Conservation (phyloP, 2,329 filamentous ascomycete species). For the Sodiomyces alkalinus region DNA sequence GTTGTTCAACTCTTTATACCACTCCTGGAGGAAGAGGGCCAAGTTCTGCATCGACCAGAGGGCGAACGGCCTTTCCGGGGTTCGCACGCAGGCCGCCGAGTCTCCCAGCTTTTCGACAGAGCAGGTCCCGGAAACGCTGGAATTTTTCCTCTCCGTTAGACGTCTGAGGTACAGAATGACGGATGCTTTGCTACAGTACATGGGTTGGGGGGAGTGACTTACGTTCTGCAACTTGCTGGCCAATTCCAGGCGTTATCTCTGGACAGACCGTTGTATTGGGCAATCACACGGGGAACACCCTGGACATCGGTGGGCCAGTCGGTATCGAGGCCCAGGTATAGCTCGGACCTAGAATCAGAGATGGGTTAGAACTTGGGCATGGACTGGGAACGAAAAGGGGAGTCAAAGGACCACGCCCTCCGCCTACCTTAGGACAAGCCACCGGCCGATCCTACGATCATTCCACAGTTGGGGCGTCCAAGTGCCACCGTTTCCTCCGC, state of each 20-base stretch:
- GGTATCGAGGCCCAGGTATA: background rate
- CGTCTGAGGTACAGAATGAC: background rate
- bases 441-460: constrained; percentile 1
- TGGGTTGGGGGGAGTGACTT: background rate
- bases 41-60: constrained; percentile 3
- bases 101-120: no score
- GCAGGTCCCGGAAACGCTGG: no score
- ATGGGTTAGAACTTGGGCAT: no score
- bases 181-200: background rate
- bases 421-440: constrained; percentile 1
- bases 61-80: constrained; percentile 1
- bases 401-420: background rate
- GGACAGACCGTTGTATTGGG: background rate
- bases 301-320: background rate
- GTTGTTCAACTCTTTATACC: background rate
- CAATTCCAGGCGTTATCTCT: constrained; percentile 3
- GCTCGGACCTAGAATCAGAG: background rate
- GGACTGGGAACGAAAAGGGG: no score
- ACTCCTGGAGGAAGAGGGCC: constrained; percentile 1
- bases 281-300: constrained; percentile 3
- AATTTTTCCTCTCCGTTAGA: background rate
- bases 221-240: background rate
- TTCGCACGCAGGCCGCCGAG: no score
- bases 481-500: background rate
- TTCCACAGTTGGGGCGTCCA: constrained; percentile 1